phyloP scores from a whole-genome alignment of 495 filamentous ascomycete species.

The Hyaloscypha hepaticicola region DNA sequence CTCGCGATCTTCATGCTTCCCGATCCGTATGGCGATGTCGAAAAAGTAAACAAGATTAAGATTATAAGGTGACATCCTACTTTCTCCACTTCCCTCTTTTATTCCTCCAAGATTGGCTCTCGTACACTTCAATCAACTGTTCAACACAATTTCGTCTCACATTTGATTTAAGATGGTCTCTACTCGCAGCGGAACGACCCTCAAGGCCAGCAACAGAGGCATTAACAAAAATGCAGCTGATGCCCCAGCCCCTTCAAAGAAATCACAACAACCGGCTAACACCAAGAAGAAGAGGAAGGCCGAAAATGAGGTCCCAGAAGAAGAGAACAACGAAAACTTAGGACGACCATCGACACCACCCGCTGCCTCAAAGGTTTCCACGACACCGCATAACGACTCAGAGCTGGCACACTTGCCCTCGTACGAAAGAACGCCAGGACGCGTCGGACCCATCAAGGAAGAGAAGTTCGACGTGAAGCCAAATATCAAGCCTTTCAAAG shows the following conservation, averaged over 20 bases:
- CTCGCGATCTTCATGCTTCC: not conserved
- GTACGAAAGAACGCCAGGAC: constrained; percentile 13
- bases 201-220: not conserved
- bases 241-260: not conserved
- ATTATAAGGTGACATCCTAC: not conserved
- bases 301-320: not conserved
- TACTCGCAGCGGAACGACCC: not conserved
- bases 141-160: not conserved
- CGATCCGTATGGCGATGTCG: too few species aligned
- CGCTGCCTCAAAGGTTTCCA: not conserved
- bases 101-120: not conserved
- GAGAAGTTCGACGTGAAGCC: too few species aligned
- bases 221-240: not conserved
- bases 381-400: constrained; percentile 3
- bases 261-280: not conserved
- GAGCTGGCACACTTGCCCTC: not conserved
- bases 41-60: constrained; percentile 2
- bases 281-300: constrained; percentile 13
- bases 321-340: not conserved
- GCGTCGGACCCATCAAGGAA: constrained; percentile 12
- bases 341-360: not conserved
- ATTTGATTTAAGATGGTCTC: not conserved
- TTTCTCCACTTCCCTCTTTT: not conserved
- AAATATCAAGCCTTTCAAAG: constrained; percentile 22
- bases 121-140: too few species aligned